Conservation (phyloP, 2,329 filamentous ascomycete species). For the Anthostomella pinea region DNA sequence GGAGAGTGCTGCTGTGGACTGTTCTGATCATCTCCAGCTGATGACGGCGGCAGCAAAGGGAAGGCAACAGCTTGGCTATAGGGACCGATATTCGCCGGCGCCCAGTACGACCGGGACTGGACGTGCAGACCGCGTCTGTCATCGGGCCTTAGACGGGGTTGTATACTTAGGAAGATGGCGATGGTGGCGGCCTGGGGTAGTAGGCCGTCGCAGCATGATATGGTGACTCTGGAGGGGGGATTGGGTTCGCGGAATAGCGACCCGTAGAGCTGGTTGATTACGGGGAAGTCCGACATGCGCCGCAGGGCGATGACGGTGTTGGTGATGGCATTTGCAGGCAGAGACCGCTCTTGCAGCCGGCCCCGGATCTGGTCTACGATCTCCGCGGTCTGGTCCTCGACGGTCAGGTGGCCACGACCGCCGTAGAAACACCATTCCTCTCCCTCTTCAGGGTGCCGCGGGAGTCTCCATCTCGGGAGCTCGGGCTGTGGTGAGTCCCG, state of each 20-base stretch:
- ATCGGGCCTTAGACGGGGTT: conserved; percentile 24
- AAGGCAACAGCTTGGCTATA: conserved; percentile 84
- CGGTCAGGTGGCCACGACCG: conserved; percentile 25
- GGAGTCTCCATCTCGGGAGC: conserved; percentile 1
- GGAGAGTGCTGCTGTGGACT: conserved; percentile 5
- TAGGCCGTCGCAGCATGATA: conserved; percentile 70
- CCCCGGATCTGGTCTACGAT: conserved; percentile 45
- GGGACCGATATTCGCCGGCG: conserved; percentile 93
- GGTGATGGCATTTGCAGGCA: conserved; percentile 45
- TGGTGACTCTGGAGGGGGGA: conserved; percentile 80
- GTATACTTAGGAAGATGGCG: conserved; percentile 53
- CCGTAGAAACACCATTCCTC: conserved; percentile 41
- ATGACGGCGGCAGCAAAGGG: conserved; percentile 30
- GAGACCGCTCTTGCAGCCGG: conserved; percentile 35
- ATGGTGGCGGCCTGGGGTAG: conserved; percentile 54
- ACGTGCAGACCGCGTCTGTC: conserved; percentile 69
- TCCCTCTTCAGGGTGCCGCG: no score
- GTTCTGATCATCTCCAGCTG: conserved; percentile 13
- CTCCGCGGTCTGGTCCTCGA: conserved; percentile 47
- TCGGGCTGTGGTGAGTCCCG: conserved; percentile 9
- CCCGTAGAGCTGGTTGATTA: conserved; percentile 73
- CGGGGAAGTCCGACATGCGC: conserved; percentile 74
- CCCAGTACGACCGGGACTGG: conserved; percentile 94
- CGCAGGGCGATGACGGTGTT: conserved; percentile 68
- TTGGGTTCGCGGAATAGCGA: conserved; percentile 73